Base-by-base conservation (phyloP, 2,329 filamentous ascomycete genomes). In the Penicillium sp. region DNA sequence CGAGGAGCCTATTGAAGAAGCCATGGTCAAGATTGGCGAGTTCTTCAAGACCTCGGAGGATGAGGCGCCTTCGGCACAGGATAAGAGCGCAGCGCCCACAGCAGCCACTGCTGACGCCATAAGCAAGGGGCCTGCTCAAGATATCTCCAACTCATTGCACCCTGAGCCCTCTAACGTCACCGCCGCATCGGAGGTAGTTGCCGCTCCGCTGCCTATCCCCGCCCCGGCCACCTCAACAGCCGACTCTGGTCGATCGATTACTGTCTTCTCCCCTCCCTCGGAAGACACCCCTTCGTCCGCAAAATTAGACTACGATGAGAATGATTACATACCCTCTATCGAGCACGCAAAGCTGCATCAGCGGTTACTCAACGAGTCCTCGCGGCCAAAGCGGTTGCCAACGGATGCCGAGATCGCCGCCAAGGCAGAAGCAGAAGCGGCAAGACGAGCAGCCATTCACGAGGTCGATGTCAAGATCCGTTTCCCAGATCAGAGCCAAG, bases 401-500 rank as follows among this genome's bases (percentile, higher is more conserved):
- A 95, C 91, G 0, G 91, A 97, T 73, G 85, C 84, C 33, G 93
- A 97, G 69, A 78, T 95, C 11, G 87, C 86, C 35, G 86, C 87
- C 25, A 85, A 86, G 61, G 86, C 85, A 33, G 79, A 83, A 5
- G 86, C 84, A 22, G 85, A 87, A 50, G 82, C 84, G 44, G 85
- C 86, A 30, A 87, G 81, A 60, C 77, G 91, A 1, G 82, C 86
- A 5, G 81, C 83, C 5, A 81, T 92, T 57, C 84, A 83, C 48
- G 83, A 84, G 31, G 83, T 96, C 31, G 82, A 85, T 28, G 81
- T 97, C 60, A 91, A 89, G 61, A 83, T 97, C 46, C 88, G 92
- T 26, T 92, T 97, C 64, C 93, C 93, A 0, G 92, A 97, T 69
- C 89, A 92, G 64, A 89, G 86, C 55, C 86, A 87, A 50, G 84